phyloP scores from a whole-genome alignment of 371 early-diverging fungal species.

The Apophysomyces trapeziformis region DNA sequence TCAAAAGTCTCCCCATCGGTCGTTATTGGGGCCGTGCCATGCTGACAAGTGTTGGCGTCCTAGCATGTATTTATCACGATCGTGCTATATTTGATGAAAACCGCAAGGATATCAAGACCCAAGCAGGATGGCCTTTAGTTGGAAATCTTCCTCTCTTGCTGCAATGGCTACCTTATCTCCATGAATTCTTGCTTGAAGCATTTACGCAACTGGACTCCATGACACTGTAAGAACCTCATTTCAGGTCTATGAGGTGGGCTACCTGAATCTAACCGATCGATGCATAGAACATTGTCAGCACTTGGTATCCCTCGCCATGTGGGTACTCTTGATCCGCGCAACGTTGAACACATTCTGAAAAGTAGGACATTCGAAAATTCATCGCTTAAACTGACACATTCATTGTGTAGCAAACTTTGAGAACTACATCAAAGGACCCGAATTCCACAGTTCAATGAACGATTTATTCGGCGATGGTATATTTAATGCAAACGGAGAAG shows the following conservation, averaged over 20 bases:
- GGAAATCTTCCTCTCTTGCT: constrained; percentile 16
- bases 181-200: constrained; percentile 4
- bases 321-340: constrained; percentile 48
- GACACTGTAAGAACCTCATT: constrained; percentile 24
- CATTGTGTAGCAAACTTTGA: constrained; percentile 38
- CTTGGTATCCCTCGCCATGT: constrained; percentile 37
- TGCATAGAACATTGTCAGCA: constrained; percentile 28
- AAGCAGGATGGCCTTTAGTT: constrained; percentile 19
- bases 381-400: not conserved
- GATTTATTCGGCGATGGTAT: constrained; percentile 57
- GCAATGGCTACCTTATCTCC: constrained; percentile 11
- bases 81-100: constrained; percentile 13
- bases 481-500: constrained; percentile 70
- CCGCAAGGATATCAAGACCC: constrained; percentile 10
- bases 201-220: constrained; percentile 24
- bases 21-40: constrained; percentile 4
- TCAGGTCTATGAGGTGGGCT: not conserved
- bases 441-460: constrained; percentile 27
- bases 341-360: constrained; percentile 45
- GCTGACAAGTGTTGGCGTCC: constrained; percentile 7
- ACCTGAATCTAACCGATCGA: not conserved
- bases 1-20: not conserved
- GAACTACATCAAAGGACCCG: constrained; percentile 50
- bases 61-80: constrained; percentile 12
- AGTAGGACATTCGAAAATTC: constrained; percentile 15